A percentile compares a stretch with the other conserved stretches of the same genome.
Conservation (phyloP, 2,329 filamentous ascomycete genomes). For the Seiridium unicorne region DNA sequence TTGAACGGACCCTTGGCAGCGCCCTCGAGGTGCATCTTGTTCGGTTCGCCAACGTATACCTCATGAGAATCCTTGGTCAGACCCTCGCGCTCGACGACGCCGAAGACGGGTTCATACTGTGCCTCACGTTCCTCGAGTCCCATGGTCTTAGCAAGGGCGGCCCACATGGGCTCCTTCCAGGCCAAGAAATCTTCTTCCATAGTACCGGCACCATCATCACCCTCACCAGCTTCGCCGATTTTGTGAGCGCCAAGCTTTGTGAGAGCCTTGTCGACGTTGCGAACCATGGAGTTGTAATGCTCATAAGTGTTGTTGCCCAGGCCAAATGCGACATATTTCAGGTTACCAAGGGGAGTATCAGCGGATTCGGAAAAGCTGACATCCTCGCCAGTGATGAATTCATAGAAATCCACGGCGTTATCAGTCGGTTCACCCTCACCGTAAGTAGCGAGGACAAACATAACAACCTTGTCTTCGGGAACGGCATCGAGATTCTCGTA, state of each 20-base stretch:
- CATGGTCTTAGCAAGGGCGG: constrained; percentile 78
- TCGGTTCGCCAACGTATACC: constrained; percentile 94
- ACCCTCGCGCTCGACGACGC: constrained; percentile 72
- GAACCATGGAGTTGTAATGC: constrained; percentile 98
- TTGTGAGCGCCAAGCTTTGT: constrained; percentile 79
- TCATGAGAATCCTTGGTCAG: constrained; percentile 72
- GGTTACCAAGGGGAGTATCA: constrained; percentile 73
- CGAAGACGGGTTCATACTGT: constrained; percentile 91
- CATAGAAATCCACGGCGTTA: constrained; percentile 98
- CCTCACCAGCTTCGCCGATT: constrained; percentile 87
- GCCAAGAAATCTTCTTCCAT: constrained; percentile 99
- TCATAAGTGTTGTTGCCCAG: constrained; percentile 99
- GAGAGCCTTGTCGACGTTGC: constrained; percentile 80
- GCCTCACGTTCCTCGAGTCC: constrained; percentile 91
- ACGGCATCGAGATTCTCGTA: constrained; percentile 88
- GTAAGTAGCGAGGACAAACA: constrained; percentile 96
- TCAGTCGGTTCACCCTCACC: constrained; percentile 98
- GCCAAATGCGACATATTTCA: constrained; percentile 94
- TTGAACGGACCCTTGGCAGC: constrained; percentile 86
- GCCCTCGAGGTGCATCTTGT: constrained; percentile 91
- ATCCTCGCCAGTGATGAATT: constrained; percentile 85
- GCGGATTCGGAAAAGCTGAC: constrained; percentile 73
- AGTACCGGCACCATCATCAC: constrained; percentile 94
- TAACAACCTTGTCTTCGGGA: constrained; percentile 84
- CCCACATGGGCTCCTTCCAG: constrained; percentile 99